phyloP scores from a whole-genome alignment of 148 eudicot species.

The Diospyros lotus region DNA sequence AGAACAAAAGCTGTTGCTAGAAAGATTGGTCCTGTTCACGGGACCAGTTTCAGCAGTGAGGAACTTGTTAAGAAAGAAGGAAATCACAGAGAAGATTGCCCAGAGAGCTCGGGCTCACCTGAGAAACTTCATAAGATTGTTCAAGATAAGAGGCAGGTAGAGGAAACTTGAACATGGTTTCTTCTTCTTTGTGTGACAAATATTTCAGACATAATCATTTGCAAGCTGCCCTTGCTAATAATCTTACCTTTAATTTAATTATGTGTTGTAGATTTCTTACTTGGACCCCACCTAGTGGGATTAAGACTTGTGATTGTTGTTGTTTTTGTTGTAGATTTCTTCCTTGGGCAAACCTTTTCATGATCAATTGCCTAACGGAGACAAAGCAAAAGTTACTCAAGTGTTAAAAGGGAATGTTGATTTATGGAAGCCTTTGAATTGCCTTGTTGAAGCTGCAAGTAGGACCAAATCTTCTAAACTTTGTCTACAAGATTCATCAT shows the following conservation, averaged over 20 bases:
- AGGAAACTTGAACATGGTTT: slow-evolving; percentile 6
- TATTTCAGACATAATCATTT: background rate
- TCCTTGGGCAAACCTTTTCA: slow-evolving; percentile 34
- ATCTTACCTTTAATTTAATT: background rate
- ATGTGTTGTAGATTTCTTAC: background rate
- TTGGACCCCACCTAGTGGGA: no score
- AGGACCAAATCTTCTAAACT: slow-evolving; percentile 55
- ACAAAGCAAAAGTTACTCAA: slow-evolving; percentile 22
- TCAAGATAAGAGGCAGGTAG: slow-evolving; percentile 59
- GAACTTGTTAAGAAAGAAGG: slow-evolving; percentile 43
- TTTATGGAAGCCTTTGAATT: slow-evolving; percentile 69
- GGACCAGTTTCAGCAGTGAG: slow-evolving; percentile 37
- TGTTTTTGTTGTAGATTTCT: slow-evolving; percentile 29
- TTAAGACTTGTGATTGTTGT: no score
- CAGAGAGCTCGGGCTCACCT: slow-evolving; percentile 49
- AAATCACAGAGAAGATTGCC: slow-evolving; percentile 33
- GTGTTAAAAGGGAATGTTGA: slow-evolving; percentile 45
- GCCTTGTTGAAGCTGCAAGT: slow-evolving; percentile 75
- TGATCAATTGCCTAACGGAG: slow-evolving; percentile 30
- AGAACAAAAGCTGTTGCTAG: slow-evolving; percentile 46
- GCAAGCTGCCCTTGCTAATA: background rate
- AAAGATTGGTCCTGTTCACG: slow-evolving; percentile 42
- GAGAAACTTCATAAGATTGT: slow-evolving; percentile 46
- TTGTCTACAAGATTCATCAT: slow-evolving; percentile 35
- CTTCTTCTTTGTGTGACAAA: background rate